Base-by-base conservation (phyloP, 495 filamentous ascomycete genomes). In the Penicillium roqueforti region DNA sequence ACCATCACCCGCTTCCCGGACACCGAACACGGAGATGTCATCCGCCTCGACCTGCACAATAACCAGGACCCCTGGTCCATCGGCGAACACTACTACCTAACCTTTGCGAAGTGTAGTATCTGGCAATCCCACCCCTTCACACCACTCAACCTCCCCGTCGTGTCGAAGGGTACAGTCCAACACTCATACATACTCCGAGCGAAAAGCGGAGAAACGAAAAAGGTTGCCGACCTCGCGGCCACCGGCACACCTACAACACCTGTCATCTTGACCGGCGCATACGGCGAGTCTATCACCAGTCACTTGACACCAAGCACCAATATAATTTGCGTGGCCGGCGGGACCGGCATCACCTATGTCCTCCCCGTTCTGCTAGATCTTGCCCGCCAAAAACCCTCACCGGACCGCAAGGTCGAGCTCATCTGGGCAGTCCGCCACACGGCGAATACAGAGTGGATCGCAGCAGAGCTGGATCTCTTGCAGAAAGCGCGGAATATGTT, bases 91-190 rank as follows among this genome's bases (percentile, higher is more conserved):
- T 88, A 83, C 63, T 86, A 81, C 54, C 67, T 87, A 25, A 80
- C 75, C 57, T 87, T 88, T 53, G 67, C 81, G 0, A 72, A 76
- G 20, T 66, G 78, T 3, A 83, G 75, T 48, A 68, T 86, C 49
- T 87, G 83, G 79, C 82, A 88, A 67, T 79, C 80, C 0, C 85
- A 88, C 59, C 85, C 85, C 0, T 85, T 87, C 59, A 88, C 85
- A 0, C 80, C 83, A 0, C 65, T 77, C 23, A 80, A 71, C 29
- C 56, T 78, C 1, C 84, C 83, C 0, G 62, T 61, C 2, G 16
- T 57, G 1, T 40, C 31, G 32, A 54, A 60, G 39, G 59, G 14
- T 71, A 80, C 28, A 22, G 60, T 63, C 22, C 60, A 64, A 9
- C 85, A 88, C 48, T 76, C 80, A 5, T 88, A 88, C 53, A 74